Base-by-base conservation (phyloP, 1,284 basidiomycete species). In the Leccinum huronense region DNA sequence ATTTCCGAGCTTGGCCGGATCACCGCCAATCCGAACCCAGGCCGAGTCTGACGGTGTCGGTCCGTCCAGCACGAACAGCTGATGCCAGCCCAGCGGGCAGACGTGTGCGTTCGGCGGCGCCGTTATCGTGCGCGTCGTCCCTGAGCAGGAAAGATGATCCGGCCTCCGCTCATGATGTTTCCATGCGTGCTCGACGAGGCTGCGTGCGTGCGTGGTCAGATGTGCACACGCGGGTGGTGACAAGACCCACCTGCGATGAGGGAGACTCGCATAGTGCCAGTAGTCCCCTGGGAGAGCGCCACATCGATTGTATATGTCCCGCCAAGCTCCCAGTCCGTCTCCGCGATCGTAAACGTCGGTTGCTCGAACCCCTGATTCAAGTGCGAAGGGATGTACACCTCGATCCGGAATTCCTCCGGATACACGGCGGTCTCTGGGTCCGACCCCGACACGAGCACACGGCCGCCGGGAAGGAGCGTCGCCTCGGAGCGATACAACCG, bases 11-110 rank as follows among this genome's bases (percentile, higher is more conserved):
- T 78, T 19, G 0, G 79, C 81, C 0, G 89, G 89, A 74, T 91
- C 89, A 1, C 89, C 89, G 30, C 89, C 89, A 65, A 91, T 89
- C 27, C 89, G 84, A 16, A 91, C 83, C 86, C 88, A 91, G 11
- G 80, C 75, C 19, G 87, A 86, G 68, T 85, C 81, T n/a, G 89
- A 90, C 6, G 89, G 89, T 2, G 88, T 91, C 14, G 87, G 85
- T 0, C 89, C 89, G 63, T 91, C 89, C 36, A 91, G 78, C 57
- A 91, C 78, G 73, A 89, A 91, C 13, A 91, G 72, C 70, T 87
- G 85, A 67, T 84, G 82, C 89, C 89, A 91, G n/a, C 88, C 89
- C 1, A 90, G 89, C 10, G 89, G 90, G n/a, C 86, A 86, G 31
- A 92, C 78, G 66, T 79, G 77, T 16, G 82, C 76, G 66, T 87